phyloP scores from a whole-genome alignment of 768 basidiomycete genomes.

The Sutorius australiensis region DNA sequence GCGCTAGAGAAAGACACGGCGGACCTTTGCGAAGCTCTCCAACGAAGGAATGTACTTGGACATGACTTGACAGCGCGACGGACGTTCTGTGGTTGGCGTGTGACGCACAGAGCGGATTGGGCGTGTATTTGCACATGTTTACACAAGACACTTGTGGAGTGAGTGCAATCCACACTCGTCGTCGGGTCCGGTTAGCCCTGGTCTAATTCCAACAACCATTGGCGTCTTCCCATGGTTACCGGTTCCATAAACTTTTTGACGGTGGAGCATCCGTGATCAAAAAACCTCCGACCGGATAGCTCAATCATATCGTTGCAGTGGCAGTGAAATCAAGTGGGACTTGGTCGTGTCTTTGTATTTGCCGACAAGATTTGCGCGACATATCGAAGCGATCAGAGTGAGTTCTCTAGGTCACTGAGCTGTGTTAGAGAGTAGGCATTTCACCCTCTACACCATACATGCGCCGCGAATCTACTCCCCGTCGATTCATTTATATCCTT shows the following conservation, averaged over 20 bases:
- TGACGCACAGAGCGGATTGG: background rate
- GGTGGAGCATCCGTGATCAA: no score
- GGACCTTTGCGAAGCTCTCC: constrained; percentile 44
- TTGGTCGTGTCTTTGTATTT: background rate
- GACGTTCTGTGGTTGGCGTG: background rate
- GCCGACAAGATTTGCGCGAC: background rate
- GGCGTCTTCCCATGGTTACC: background rate
- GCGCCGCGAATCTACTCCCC: background rate
- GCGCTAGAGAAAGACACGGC: background rate
- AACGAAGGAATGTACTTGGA: constrained; percentile 40
- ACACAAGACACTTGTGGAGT: no score
- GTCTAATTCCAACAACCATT: background rate
- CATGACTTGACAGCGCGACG: constrained; percentile 22
- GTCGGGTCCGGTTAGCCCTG: background rate
- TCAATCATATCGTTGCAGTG: background rate
- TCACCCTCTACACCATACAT: background rate
- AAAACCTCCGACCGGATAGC: background rate
- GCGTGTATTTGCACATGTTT: constrained; percentile 20
- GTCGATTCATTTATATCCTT: background rate
- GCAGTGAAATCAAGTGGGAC: background rate
- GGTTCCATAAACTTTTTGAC: no score
- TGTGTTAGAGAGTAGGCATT: background rate
- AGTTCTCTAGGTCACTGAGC: background rate
- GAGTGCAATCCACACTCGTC: background rate
- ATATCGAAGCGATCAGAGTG: background rate